Conservation (phyloP, 768 basidiomycete genomes). For the Lactifluus pinguis region DNA sequence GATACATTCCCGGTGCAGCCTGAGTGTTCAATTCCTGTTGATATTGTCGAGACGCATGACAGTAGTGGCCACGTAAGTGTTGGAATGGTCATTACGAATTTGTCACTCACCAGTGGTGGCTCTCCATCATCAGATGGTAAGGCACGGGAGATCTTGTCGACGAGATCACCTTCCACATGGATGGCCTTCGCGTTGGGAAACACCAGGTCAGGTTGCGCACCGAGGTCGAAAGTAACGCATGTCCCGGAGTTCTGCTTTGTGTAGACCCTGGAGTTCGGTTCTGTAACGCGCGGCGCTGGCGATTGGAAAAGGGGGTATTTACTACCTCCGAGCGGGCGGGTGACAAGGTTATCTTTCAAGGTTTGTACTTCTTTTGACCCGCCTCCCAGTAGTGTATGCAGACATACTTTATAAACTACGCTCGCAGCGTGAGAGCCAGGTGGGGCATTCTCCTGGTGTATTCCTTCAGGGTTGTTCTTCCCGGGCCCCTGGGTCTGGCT, state of each 20-base stretch:
- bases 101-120: too few species aligned
- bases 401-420: neutral
- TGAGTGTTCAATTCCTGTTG: too few species aligned
- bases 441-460: conserved; percentile 41
- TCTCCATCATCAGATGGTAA: too few species aligned
- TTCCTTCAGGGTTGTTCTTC: conserved; percentile 33
- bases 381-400: conserved; percentile 22
- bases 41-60: too few species aligned
- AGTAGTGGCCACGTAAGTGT: too few species aligned
- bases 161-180: too few species aligned
- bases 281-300: conserved; percentile 30
- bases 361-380: neutral
- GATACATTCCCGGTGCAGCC: too few species aligned
- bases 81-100: too few species aligned
- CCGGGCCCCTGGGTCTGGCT: conserved; percentile 43
- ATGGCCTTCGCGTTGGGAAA: too few species aligned
- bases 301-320: conserved; percentile 72
- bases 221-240: conserved; percentile 55
- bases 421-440: conserved; percentile 29
- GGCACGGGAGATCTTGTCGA: too few species aligned
- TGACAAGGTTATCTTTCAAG: conserved; percentile 21
- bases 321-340: conserved; percentile 56
- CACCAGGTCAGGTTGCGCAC: too few species aligned
- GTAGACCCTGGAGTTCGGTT: conserved; percentile 23
- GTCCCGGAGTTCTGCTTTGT: conserved; percentile 25